phyloP scores from a whole-genome alignment of 495 filamentous ascomycete species.

The Penicillium paradoxum region DNA sequence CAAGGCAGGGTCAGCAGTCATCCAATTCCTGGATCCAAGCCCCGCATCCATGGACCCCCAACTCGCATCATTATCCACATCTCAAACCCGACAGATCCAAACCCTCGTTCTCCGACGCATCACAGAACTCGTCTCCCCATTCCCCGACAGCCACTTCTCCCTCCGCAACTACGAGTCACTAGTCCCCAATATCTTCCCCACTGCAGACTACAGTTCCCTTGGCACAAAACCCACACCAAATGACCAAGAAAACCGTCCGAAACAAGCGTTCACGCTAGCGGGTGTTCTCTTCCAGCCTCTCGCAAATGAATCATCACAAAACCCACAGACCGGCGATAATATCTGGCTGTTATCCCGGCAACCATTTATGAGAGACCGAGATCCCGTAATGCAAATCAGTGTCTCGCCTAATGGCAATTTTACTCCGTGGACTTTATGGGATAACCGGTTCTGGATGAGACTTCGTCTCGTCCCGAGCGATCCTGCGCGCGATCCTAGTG shows the following conservation, averaged over 20 bases:
- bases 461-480: constrained; percentile 26
- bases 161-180: constrained; percentile 32
- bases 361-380: constrained; percentile 35
- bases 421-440: constrained; percentile 54
- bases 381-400: constrained; percentile 12
- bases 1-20: constrained; percentile 32
- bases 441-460: constrained; percentile 80
- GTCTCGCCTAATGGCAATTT: constrained; percentile 7
- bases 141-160: constrained; percentile 32
- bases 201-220: constrained; percentile 13
- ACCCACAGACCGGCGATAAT: constrained; percentile 15
- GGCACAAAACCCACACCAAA: not conserved
- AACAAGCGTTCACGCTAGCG: constrained; percentile 47
- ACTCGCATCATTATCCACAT: constrained; percentile 7
- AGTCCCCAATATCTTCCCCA: constrained; percentile 22
- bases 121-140: constrained; percentile 42
- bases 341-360: constrained; percentile 50
- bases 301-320: constrained; percentile 17
- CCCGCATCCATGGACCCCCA: constrained; percentile 6
- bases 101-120: constrained; percentile 38
- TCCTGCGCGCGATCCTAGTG: not conserved
- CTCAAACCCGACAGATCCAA: constrained; percentile 20
- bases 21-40: constrained; percentile 30
- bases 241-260: constrained; percentile 25
- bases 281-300: constrained; percentile 53